Conservation (phyloP, 139 green algal species). For the Tetraselmis striata region DNA sequence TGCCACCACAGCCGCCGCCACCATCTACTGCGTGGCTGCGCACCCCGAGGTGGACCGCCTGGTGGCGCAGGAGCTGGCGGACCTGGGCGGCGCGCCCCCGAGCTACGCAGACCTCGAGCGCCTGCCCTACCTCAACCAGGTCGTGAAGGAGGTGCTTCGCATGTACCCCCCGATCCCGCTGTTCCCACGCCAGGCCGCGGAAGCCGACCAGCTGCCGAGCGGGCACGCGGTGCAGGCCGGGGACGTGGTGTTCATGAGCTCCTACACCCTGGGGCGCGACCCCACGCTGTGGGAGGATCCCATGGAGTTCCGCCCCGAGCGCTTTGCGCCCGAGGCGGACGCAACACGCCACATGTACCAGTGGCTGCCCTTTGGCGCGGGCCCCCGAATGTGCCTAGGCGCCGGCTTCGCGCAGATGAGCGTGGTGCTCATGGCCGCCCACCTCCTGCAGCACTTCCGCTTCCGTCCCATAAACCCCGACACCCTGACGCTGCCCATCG, state of each 20-base stretch:
- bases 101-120: conserved; percentile 25
- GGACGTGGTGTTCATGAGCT: conserved; percentile 71
- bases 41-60: conserved; percentile 46
- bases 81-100: conserved; percentile 27
- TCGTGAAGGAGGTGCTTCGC: conserved; percentile 59
- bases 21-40: conserved; percentile 46
- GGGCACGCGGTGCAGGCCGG: conserved; percentile 47
- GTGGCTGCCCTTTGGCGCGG: conserved; percentile 52
- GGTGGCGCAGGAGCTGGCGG: conserved; percentile 33
- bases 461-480: conserved; percentile 33
- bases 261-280: conserved; percentile 54
- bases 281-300: conserved; percentile 44
- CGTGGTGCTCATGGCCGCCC: conserved; percentile 42
- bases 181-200: conserved; percentile 49
- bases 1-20: conserved; percentile 49
- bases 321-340: conserved; percentile 31
- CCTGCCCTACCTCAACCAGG: conserved; percentile 36
- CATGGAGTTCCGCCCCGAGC: conserved; percentile 36
- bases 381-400: conserved; percentile 53
- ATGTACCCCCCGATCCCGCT: conserved; percentile 67
- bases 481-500: conserved; percentile 30
- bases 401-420: conserved; percentile 49
- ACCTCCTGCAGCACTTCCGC: conserved; percentile 40
- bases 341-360: conserved; percentile 43
- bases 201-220: conserved; percentile 46